Percentiles rank a stretch among this genome's conserved stretches.
phyloP scores from a whole-genome alignment of 129 eudicot genomes.

The Scalesia atractyloides region DNA sequence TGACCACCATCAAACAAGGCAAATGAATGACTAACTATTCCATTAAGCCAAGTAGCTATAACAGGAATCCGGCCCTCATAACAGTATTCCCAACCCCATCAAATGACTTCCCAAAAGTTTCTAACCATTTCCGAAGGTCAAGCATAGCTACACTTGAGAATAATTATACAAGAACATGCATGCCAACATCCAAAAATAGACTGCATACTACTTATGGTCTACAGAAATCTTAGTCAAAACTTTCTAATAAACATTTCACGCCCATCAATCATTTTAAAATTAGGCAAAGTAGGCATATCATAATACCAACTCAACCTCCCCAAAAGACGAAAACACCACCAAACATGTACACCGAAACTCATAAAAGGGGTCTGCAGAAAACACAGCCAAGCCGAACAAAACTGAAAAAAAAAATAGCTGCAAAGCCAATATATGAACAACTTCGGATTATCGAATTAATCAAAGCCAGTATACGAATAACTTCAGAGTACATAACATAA shows the following conservation, averaged over 20 bases:
- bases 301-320: neutral
- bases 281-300: conserved; percentile 5
- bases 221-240: neutral
- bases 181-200: neutral
- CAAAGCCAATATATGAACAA: neutral
- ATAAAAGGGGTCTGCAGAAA: conserved; percentile 1
- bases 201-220: neutral
- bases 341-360: neutral
- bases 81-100: neutral
- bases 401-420: conserved; percentile 4
- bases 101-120: conserved; percentile 1
- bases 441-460: neutral
- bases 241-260: neutral
- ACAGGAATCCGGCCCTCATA: conserved; percentile 4
- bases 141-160: neutral
- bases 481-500: neutral
- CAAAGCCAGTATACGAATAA: neutral
- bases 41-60: conserved; percentile 10
- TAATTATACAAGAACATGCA: neutral
- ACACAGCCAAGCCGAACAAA: conserved; percentile 5
- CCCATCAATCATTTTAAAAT: conserved; percentile 4
- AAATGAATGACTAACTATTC: neutral
- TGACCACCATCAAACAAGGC: neutral
- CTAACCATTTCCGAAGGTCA: neutral
- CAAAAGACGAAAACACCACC: conserved; percentile 1